Conservation (phyloP, 768 basidiomycete genomes). For the Tulasnella calospora region DNA sequence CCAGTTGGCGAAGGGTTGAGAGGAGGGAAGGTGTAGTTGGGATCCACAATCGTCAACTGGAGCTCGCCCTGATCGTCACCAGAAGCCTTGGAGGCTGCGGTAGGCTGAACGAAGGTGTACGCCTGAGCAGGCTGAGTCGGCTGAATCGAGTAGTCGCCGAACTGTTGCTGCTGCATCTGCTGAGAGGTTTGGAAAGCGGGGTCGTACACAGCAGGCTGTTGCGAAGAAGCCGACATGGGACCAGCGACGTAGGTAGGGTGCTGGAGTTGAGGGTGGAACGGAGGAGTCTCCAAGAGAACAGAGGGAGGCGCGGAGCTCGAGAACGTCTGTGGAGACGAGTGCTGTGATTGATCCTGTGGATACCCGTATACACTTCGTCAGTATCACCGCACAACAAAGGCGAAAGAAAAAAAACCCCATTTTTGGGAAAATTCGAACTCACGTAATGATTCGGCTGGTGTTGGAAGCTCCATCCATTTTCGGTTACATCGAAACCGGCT, state of each 20-base stretch:
- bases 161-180: constrained; percentile 15
- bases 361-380: background rate
- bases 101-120: constrained; percentile 8
- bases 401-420: background rate
- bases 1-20: background rate
- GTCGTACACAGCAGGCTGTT: constrained; percentile 11
- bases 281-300: constrained; percentile 23
- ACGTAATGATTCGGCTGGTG: constrained; percentile 13
- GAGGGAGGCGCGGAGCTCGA: constrained; percentile 20
- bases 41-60: constrained; percentile 20
- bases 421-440: background rate
- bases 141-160: constrained; percentile 5
- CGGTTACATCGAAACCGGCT: background rate
- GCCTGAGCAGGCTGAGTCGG: constrained; percentile 15
- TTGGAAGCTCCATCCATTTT: constrained; percentile 5
- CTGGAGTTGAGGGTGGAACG: constrained; percentile 17
- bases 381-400: background rate
- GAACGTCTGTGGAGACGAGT: constrained; percentile 21
- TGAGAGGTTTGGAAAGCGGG: background rate
- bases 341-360: constrained; percentile 14
- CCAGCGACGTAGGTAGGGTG: constrained; percentile 8
- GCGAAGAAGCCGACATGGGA: constrained; percentile 9
- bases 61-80: constrained; percentile 10
- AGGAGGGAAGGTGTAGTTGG: constrained; percentile 25
- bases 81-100: background rate